Base-by-base conservation (phyloP, 1,284 basidiomycete genomes). In the Puccinia coronata region DNA sequence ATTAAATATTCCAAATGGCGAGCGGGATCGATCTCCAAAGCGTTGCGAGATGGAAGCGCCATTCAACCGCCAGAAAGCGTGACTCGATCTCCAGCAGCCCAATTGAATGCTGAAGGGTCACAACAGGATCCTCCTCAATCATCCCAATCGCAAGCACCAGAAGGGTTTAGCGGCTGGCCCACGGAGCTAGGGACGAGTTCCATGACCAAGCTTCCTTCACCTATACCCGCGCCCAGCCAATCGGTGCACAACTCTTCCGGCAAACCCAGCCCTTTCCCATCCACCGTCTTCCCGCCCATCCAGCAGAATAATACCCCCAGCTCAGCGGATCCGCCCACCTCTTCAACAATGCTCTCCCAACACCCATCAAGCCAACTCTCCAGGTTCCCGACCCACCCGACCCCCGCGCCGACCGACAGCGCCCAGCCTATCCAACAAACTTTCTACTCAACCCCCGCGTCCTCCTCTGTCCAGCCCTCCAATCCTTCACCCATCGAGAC, bases 1-100 rank as follows among this genome's bases (percentile, higher is more conserved):
- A 90, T 94, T 74, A 91, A 90, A 78, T 96, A 96, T 86, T 90
- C 93, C 9, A 95, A 95, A 87, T 96, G 94, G 94, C 95, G 95
- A 86, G 94, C 94, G 43, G 90, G 92, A 8, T 93, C 95, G 83
- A 94, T 96, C 57, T 90, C 92, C 25, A 95, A 93, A 86, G 93
- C 94, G 1, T 90, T 93, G 85, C 90, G 93, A n/a, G 93, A 95
- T 86, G 93, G 53, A 8, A 73, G 23, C 0, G 59, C 83, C 43
- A 11, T 34, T 2, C 53, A 65, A 36, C 78, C 47, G 36, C 61
- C 59, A 36, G 59, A 63, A 8, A 34, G 18, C 20, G 16, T 0
- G 34, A 14, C 34, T 18, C 0, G 34, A 20, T 63, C 59, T 6
- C 34, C 59, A 23, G 18, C 11, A 36, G 34, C 8, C 4, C 18